Percentiles rank a stretch among this genome's conserved stretches.
phyloP scores from a whole-genome alignment of 768 basidiomycete species.

The Russula emetica region DNA sequence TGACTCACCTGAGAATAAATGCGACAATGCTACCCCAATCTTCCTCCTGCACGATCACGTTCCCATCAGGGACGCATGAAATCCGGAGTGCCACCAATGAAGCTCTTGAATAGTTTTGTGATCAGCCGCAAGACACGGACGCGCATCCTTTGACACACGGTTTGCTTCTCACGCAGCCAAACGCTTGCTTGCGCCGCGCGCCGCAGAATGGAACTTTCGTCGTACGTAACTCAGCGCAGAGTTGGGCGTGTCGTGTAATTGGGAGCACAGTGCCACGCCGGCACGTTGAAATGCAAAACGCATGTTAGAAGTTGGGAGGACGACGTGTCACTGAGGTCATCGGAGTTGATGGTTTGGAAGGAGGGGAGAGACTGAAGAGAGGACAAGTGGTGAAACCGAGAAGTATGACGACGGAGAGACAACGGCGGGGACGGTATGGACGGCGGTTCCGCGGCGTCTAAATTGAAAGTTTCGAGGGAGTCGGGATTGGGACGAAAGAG shows the following conservation, averaged over 20 bases:
- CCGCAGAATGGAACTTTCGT: slow-evolving; percentile 49
- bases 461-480: too few relatives aligned
- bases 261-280: slow-evolving; percentile 55
- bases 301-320: too few relatives aligned
- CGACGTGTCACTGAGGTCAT: too few relatives aligned
- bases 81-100: slow-evolving; percentile 59
- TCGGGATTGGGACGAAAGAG: too few relatives aligned
- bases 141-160: slow-evolving; percentile 41
- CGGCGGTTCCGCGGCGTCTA: background rate
- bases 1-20: slow-evolving; percentile 60
- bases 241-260: slow-evolving; percentile 46
- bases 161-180: slow-evolving; percentile 62
- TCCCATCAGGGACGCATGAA: slow-evolving; percentile 65
- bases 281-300: slow-evolving; percentile 53
- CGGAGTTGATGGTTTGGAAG: too few relatives aligned
- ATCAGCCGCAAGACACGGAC: slow-evolving; percentile 20
- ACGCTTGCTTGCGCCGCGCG: slow-evolving; percentile 50
- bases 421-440: too few relatives aligned
- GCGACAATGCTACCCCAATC: slow-evolving; percentile 79
- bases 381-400: too few relatives aligned
- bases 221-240: slow-evolving; percentile 56
- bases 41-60: slow-evolving; percentile 60
- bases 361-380: too few relatives aligned
- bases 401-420: too few relatives aligned
- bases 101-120: slow-evolving; percentile 42